Evolutionary conservation across 331 rosid genomes (phyloP).

Genomic region (Malus hybrid): DNA sequence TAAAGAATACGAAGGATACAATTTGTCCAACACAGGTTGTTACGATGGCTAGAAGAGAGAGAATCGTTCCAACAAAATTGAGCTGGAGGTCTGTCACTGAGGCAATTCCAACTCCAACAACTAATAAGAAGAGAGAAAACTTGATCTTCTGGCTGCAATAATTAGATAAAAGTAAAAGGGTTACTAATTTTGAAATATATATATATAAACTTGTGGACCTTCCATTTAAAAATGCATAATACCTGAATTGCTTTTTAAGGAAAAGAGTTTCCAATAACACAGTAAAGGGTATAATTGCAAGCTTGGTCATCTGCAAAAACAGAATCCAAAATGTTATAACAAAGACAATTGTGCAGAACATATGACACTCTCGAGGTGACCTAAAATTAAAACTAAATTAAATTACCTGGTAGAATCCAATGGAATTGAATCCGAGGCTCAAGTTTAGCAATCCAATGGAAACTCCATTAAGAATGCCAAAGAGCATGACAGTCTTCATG

Average conservation of each 20-base stretch:
- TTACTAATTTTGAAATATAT: neutral
- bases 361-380: neutral
- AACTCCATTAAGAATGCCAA: slow-evolving; percentile 81
- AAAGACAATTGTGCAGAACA: neutral
- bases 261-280: slow-evolving; percentile 75
- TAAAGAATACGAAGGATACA: slow-evolving; percentile 43
- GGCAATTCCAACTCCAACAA: slow-evolving; percentile 93
- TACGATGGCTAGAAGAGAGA: slow-evolving; percentile 81
- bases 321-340: neutral
- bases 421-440: slow-evolving; percentile 93
- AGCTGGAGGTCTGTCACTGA: slow-evolving; percentile 98
- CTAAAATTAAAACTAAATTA: too few species aligned
- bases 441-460: slow-evolving; percentile 94
- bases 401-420: slow-evolving; percentile 93
- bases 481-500: slow-evolving; percentile 73
- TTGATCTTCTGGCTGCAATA: slow-evolving; percentile 72
- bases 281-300: slow-evolving; percentile 96
- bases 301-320: slow-evolving; percentile 87
- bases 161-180: neutral
- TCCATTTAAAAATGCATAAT: neutral
- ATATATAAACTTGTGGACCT: neutral
- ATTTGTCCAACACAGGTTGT: slow-evolving; percentile 96
- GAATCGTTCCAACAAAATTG: slow-evolving; percentile 67
- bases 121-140: slow-evolving; percentile 62
- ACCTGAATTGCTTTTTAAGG: slow-evolving; percentile 92